Evolutionary conservation across 495 filamentous ascomycete species (phyloP).

Genomic region (Evansstolkia leycettana): DNA sequence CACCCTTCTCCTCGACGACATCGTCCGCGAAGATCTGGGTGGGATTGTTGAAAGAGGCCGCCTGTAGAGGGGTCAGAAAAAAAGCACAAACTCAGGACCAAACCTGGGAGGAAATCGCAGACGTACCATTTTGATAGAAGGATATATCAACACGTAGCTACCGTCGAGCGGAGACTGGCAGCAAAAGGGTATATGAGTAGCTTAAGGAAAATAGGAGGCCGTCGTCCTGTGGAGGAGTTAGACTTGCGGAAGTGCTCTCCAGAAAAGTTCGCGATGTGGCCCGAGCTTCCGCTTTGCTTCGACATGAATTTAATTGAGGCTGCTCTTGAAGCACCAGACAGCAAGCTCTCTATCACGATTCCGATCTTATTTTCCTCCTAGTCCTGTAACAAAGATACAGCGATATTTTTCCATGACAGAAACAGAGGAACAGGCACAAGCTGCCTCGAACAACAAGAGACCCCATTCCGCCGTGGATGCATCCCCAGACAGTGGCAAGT

Average conservation of each 20-base stretch:
- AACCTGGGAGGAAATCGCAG: background rate
- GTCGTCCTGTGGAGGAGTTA: too few species aligned
- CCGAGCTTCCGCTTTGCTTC: conserved; percentile 19
- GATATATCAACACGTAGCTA: too few species aligned
- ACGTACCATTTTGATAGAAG: background rate
- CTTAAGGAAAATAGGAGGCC: too few species aligned
- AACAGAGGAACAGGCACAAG: conserved; percentile 12
- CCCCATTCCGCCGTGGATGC: conserved; percentile 24
- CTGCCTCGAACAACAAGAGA: conserved; percentile 18
- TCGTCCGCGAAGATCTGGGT: conserved; percentile 98
- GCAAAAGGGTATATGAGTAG: too few species aligned
- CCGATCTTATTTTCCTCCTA: too few species aligned
- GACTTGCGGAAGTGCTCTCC: background rate
- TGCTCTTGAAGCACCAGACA: too few species aligned
- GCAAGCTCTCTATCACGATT: too few species aligned
- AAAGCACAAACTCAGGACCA: background rate
- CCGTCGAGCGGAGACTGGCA: too few species aligned
- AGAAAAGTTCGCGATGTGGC: conserved; percentile 2
- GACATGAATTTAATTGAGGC: too few species aligned
- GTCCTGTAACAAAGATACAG: too few species aligned
- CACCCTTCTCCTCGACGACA: conserved; percentile 94
- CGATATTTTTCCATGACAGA: too few species aligned
- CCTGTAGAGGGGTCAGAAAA: conserved; percentile 9
- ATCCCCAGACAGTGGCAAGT: conserved; percentile 17
- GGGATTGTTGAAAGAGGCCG: conserved; percentile 56